Evolutionary conservation across 2,329 filamentous ascomycete species (phyloP), one percentile per base, ranked within the genome.

Genomic region (Fusarium oligoseptatum): DNA sequence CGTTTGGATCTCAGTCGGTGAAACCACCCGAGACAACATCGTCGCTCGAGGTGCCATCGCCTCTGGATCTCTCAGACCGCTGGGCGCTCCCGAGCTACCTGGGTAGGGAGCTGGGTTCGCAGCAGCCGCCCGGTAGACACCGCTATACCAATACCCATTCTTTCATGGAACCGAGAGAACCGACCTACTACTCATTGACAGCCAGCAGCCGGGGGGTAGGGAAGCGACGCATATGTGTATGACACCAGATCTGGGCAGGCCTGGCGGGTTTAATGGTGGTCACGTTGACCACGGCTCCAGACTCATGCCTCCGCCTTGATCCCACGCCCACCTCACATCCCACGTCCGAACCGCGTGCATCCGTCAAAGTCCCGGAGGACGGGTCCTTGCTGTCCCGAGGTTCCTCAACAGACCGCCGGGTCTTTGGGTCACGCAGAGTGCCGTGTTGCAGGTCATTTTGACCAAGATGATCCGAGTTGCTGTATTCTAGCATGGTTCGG

Each of bases 211-310:
- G 48, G 63, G 62, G 11, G 32, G 32, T 14, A 34, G 41, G 24
- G 15, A 10, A n/a, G 27, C 27, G 65, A 60, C 60, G 67, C 68
- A 68, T 45, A 45, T 72, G 75, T 70, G 60, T 60, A 60, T 57
- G 61, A 50, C 43, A 56, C 64, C 58, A 48, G 58, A 39, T 67
- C 43, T 72, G 60, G 73, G 32, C 65, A 57, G 67, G 63, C 58
- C 72, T 75, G 76, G 76, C 72, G 68, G 77, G 48, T 64, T 61
- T 67, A 64, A 56, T 48, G 76, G 73, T 74, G 71, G 67, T 71
- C 60, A 69, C 69, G 69, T 27, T 57, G 52, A 17, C 50, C 62
- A 43, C 39, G 36, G 66, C 62, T 75, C 72, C 65, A 67, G 72
- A 67, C 64, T 68, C 66, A 62, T 67, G 60, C 69, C 67, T 69